Percentiles rank a stretch among this genome's conserved stretches.
These are phyloP conservation scores for Neonectria faginata DNA, from an alignment of 2,329 filamentous ascomycete species.

Conservation along the genomic window DNA sequence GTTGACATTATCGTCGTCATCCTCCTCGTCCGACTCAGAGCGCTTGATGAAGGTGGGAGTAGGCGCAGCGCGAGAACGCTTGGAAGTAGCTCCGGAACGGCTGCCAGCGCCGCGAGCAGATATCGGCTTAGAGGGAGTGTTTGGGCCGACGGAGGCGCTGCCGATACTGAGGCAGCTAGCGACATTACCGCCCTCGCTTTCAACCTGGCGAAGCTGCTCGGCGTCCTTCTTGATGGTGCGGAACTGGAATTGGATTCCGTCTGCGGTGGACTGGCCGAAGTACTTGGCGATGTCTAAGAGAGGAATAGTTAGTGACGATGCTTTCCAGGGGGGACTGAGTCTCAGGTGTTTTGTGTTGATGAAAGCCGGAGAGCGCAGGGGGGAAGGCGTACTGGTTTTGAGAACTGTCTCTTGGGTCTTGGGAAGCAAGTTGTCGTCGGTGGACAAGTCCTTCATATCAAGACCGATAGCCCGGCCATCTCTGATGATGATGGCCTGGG, in stretches of 20 bases:
- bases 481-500: conserved; percentile 55
- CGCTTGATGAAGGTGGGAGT: conserved; percentile 44
- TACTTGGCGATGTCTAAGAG: conserved; percentile 68
- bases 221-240: conserved; percentile 66
- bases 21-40: conserved; percentile 43
- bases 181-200: conserved; percentile 60
- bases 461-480: conserved; percentile 50
- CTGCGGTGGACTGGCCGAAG: conserved; percentile 69
- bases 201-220: conserved; percentile 58
- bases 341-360: neutral
- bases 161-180: conserved; percentile 52
- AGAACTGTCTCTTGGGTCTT: conserved; percentile 54
- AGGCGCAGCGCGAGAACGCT: conserved; percentile 36
- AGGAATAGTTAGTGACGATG: conserved; percentile 12
- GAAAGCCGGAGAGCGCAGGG: conserved; percentile 10
- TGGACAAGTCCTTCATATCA: conserved; percentile 58
- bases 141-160: conserved; percentile 40
- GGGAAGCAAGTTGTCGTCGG: conserved; percentile 52
- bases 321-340: neutral
- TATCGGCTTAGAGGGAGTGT: conserved; percentile 48
- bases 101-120: conserved; percentile 39
- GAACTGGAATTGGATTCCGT: conserved; percentile 72
- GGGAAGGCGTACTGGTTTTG: conserved; percentile 54
- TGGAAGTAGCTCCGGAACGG: conserved; percentile 45
- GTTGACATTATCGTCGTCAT: conserved; percentile 47